These are phyloP conservation scores for Crithidia acanthocephali DNA, from an alignment of 208 protist genomes.

Conservation along the genomic window DNA sequence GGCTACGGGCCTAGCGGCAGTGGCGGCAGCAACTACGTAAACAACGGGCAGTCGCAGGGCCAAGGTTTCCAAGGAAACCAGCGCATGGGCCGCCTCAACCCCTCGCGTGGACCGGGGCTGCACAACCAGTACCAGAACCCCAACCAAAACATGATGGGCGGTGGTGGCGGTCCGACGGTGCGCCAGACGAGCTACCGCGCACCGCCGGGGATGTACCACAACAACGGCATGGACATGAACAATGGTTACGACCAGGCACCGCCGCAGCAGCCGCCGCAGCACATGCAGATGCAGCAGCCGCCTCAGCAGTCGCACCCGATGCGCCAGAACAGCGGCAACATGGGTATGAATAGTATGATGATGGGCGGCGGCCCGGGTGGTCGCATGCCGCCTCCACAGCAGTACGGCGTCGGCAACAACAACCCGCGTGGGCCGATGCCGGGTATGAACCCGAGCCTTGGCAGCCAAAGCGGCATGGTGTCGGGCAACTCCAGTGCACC, in stretches of 20 bases:
- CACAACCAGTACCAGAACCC: constrained; percentile 29
- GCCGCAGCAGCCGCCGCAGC: constrained; percentile 23
- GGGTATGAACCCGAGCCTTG: constrained; percentile 1
- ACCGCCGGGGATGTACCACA: constrained; percentile 10
- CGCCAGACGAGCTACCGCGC: constrained; percentile 18
- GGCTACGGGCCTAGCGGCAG: constrained; percentile 17
- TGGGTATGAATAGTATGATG: constrained; percentile 33
- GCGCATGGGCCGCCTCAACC: constrained; percentile 21
- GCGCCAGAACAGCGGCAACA: constrained; percentile 8
- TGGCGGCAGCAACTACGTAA: constrained; percentile 18
- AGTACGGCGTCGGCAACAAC: constrained; percentile 13
- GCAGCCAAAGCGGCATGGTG: constrained; percentile 13
- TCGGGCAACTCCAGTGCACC: constrained; percentile 19
- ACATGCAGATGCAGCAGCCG: constrained; percentile 25
- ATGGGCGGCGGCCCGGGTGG: constrained; percentile 11
- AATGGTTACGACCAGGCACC: constrained; percentile 20
- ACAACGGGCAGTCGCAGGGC: constrained; percentile 15
- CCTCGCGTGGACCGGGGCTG: background rate
- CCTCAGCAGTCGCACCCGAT: constrained; percentile 17
- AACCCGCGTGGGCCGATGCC: constrained; percentile 18
- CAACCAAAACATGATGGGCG: constrained; percentile 31
- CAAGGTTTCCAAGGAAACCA: constrained; percentile 1
- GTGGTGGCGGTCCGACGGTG: constrained; percentile 14
- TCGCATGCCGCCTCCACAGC: constrained; percentile 20
- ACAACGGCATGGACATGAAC: constrained; percentile 23